A percentile compares a stretch with the other conserved stretches of the same genome.
These are phyloP conservation scores for Trichoderma aggressivum DNA, from an alignment of 2,329 filamentous ascomycete species.

Conservation along the genomic window DNA sequence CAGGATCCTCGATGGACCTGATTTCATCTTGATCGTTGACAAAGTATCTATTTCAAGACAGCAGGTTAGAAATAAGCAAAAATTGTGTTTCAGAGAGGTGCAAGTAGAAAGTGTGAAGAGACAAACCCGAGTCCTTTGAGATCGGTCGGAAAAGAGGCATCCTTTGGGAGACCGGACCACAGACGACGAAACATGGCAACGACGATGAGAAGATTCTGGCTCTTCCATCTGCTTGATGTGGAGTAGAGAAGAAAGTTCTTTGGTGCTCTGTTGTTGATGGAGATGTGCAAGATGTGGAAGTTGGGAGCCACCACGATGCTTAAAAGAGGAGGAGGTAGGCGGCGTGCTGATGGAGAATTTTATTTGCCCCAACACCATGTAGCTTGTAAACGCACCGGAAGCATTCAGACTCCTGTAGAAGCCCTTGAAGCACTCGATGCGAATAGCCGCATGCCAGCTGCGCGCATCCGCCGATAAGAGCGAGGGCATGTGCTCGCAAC, in stretches of 20 bases:
- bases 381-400: neutral
- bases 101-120: neutral
- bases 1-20: slow-evolving; percentile 63
- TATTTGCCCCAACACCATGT: neutral
- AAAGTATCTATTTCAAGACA: slow-evolving; percentile 60
- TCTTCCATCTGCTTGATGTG: neutral
- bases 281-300: neutral
- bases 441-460: neutral
- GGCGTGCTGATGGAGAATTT: neutral
- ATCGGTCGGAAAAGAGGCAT: slow-evolving; percentile 62
- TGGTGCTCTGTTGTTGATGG: neutral
- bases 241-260: neutral
- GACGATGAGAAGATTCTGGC: no score
- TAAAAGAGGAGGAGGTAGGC: neutral
- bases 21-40: slow-evolving; percentile 74
- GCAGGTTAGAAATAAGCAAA: neutral
- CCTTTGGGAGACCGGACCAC: slow-evolving; percentile 65
- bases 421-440: neutral
- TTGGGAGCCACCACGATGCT: neutral
- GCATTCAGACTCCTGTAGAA: neutral
- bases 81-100: neutral
- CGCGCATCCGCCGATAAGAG: neutral
- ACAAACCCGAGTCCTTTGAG: slow-evolving; percentile 68
- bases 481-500: neutral
- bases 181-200: slow-evolving; percentile 67